These are phyloP conservation scores for Carex scoparia DNA, from an alignment of 176 grass and related monocot species.

Conservation along the genomic window DNA sequence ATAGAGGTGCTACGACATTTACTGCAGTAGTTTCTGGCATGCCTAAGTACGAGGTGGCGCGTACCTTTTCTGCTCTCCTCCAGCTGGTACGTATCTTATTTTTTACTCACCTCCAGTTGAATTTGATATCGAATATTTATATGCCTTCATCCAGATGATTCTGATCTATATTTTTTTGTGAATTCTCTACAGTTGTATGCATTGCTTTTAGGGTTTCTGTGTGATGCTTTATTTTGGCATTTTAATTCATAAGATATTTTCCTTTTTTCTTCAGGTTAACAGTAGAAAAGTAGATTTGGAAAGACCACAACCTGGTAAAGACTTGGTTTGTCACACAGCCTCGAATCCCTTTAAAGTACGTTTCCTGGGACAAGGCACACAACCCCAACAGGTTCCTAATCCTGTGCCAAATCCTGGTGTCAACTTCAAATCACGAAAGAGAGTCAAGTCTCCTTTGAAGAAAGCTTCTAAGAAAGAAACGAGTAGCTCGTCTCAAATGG, in stretches of 20 bases:
- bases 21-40: slow-evolving; percentile 50
- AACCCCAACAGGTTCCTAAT: slow-evolving; percentile 25
- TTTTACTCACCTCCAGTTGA: not conserved
- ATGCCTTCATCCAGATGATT: not conserved
- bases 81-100: slow-evolving; percentile 61
- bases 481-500: not conserved
- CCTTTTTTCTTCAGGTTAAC: slow-evolving; percentile 64
- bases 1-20: slow-evolving; percentile 49
- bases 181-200: not conserved
- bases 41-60: slow-evolving; percentile 74
- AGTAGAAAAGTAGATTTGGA: slow-evolving; percentile 70
- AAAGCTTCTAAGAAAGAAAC: slow-evolving; percentile 21
- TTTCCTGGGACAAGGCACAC: slow-evolving; percentile 33
- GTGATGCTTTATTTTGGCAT: not conserved
- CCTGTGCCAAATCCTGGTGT: not conserved
- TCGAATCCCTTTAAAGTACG: slow-evolving; percentile 61
- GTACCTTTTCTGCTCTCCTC: slow-evolving; percentile 96
- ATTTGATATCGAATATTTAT: too few relatives aligned
- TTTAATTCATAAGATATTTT: not conserved
- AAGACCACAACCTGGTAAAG: slow-evolving; percentile 37
- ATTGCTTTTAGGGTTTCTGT: not conserved
- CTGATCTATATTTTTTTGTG: not conserved
- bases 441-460: slow-evolving; percentile 56
- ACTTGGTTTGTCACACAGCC: slow-evolving; percentile 72
- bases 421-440: slow-evolving; percentile 39